These are phyloP conservation scores for Penicillium riverlandense DNA, from an alignment of 495 filamentous ascomycete genomes.

Conservation along the genomic window DNA sequence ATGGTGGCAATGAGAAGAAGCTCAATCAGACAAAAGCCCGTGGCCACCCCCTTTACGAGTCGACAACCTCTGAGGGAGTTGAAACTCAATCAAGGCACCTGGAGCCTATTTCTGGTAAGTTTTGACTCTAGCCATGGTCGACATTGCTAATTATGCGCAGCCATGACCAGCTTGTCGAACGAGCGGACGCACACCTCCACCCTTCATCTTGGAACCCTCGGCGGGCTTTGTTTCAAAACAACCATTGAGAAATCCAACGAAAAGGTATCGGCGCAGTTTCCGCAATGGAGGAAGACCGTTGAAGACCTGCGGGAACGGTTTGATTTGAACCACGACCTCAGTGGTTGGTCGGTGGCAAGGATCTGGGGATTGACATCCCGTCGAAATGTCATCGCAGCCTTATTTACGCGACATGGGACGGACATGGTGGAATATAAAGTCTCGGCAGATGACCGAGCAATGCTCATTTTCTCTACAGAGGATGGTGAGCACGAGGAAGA, in stretches of 20 bases:
- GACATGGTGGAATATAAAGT: conserved; percentile 47
- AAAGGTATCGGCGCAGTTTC: neutral
- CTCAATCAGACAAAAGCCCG: conserved; percentile 2
- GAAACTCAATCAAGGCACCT: conserved; percentile 9
- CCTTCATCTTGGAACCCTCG: conserved; percentile 25
- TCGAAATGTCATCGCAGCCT: conserved; percentile 29
- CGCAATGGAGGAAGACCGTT: conserved; percentile 26
- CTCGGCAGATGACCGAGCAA: conserved; percentile 26
- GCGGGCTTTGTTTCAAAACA: conserved; percentile 13
- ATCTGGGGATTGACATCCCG: conserved; percentile 46
- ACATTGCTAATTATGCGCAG: conserved; percentile 13
- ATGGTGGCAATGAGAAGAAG: conserved; percentile 4
- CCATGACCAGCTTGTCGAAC: conserved; percentile 15
- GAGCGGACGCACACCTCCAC: conserved; percentile 5
- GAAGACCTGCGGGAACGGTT: conserved; percentile 32
- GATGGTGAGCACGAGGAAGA: conserved; percentile 1
- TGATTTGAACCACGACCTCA: conserved; percentile 38
- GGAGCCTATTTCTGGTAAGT: conserved; percentile 29
- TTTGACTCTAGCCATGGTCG: neutral
- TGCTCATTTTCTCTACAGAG: conserved; percentile 27
- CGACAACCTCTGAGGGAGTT: neutral
- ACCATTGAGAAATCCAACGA: conserved; percentile 3
- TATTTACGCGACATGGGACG: conserved; percentile 41
- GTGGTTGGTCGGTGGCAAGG: conserved; percentile 31
- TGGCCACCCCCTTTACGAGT: conserved; percentile 15